Evolutionary conservation across 176 grass and related monocot species (phyloP).

Genomic region (sorghum (Sorghum bicolor)): DNA sequence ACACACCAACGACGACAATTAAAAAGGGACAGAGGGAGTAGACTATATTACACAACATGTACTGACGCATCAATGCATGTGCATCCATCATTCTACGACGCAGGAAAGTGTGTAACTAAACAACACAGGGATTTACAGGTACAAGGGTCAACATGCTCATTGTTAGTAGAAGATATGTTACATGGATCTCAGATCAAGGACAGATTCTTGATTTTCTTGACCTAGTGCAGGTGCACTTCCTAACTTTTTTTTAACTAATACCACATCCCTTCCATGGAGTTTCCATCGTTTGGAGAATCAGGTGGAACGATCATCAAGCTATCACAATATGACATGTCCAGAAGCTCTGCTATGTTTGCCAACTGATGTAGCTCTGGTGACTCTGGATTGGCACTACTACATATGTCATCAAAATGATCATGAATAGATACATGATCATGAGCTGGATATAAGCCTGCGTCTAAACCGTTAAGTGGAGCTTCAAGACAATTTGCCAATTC

Average conservation of each 20-base stretch:
- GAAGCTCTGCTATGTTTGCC: conserved; percentile 27
- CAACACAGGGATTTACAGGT: neutral
- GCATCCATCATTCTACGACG: neutral
- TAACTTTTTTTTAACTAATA: neutral
- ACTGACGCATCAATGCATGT: neutral
- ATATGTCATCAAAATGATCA: neutral
- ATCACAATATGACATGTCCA: conserved; percentile 35
- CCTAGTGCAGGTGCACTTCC: neutral
- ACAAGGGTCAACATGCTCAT: neutral
- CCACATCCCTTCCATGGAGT: neutral
- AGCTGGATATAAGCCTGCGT: neutral
- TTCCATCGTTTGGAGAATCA: conserved; percentile 6
- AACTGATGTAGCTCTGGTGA: neutral
- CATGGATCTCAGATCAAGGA: neutral
- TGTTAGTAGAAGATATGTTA: neutral
- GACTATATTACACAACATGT: neutral
- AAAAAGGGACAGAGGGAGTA: too few relatives aligned
- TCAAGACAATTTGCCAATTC: neutral
- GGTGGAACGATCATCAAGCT: conserved; percentile 36
- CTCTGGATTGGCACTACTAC: neutral
- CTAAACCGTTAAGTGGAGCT: neutral
- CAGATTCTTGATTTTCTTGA: neutral
- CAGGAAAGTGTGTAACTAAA: neutral
- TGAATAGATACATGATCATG: neutral
- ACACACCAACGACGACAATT: too few relatives aligned